Base-by-base conservation (phyloP, 805 yeast species). In the Candida dajiaensis region DNA sequence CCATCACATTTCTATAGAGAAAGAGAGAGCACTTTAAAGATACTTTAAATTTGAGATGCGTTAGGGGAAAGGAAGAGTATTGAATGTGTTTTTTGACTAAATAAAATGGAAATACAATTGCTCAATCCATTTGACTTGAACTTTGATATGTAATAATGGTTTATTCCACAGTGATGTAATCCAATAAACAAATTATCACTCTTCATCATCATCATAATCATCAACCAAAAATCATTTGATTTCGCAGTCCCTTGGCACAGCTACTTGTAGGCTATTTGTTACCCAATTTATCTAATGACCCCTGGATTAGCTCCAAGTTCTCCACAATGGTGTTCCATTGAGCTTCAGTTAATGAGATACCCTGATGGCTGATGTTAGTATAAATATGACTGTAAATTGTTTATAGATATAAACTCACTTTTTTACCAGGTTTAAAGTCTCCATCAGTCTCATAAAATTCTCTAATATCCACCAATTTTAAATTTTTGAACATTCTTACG, bases 401-500 rank as follows among this genome's bases (percentile, higher is more conserved):
- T 7, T 28, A 11, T 28, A n/a, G n/a, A 8, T 16, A 9, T n/a
- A 3, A n/a, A 52, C 69, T 43, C 50, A 68, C 83, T 65, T 90
- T 90, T 59, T 80, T 83, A 1, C 96, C 95, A 0, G 98, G 98
- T 49, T 74, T 74, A 68, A 74, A 71, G 50, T 80, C 83, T 6
- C 83, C 83, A 10, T 70, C 67, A n/a, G 71, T 78, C 44, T 71
- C 72, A 63, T 88, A 90, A 67, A 72, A 89, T 62, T 90, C 97
- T 48, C 98, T 76, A 44, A 90, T 85, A 57, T 90, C 96, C 13
- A 92, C 79, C 53, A 89, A 67, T 29, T 76, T 77, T 46, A 70
- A 68, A 43, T 81, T 81, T 46, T 85, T 81, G 70, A 80, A 90
- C 53, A 76, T 77, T 47, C 89, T 74, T 16, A 92, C 89, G 0